A percentile compares a stretch with the other conserved stretches of the same genome.
Conservation (phyloP, 176 grass and related monocot species). For the Triticum urartu region DNA sequence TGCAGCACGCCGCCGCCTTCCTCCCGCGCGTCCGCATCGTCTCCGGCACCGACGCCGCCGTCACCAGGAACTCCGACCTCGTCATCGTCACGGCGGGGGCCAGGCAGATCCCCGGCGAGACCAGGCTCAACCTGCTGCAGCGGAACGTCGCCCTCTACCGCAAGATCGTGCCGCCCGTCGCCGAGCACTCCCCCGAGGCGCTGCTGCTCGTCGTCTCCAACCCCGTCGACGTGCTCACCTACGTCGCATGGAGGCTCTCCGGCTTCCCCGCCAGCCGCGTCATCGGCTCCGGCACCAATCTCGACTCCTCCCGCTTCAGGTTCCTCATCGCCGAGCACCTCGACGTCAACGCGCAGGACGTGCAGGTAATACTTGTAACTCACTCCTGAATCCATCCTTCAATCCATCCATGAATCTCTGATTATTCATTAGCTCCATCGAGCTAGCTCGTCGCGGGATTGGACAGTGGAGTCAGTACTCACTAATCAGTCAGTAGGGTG, state of each 20-base stretch:
- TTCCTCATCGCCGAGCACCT: too few relatives aligned
- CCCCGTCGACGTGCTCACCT: not conserved
- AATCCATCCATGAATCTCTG: too few relatives aligned
- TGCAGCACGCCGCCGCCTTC: conserved; percentile 97
- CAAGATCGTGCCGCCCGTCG: not conserved
- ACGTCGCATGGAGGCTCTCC: not conserved
- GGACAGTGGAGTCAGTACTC: too few relatives aligned
- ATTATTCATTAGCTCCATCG: too few relatives aligned
- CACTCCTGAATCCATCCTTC: too few relatives aligned
- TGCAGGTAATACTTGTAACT: too few relatives aligned
- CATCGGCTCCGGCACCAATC: not conserved
- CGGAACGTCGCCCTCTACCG: not conserved
- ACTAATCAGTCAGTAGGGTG: too few relatives aligned
- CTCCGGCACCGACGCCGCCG: conserved; percentile 41
- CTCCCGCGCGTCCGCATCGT: conserved; percentile 65
- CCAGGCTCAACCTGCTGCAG: not conserved
- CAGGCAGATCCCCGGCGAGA: not conserved
- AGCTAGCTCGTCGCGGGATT: too few relatives aligned
- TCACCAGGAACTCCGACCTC: conserved; percentile 58
- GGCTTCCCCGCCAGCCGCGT: not conserved
- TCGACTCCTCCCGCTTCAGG: not conserved
- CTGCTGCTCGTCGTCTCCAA: not conserved
- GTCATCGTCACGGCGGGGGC: not conserved
- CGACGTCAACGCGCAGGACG: too few relatives aligned
- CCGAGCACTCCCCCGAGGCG: not conserved